Evolutionary conservation across 192 early-diverging fungal genomes (phyloP).

Genomic region (Coemansia sp.): DNA sequence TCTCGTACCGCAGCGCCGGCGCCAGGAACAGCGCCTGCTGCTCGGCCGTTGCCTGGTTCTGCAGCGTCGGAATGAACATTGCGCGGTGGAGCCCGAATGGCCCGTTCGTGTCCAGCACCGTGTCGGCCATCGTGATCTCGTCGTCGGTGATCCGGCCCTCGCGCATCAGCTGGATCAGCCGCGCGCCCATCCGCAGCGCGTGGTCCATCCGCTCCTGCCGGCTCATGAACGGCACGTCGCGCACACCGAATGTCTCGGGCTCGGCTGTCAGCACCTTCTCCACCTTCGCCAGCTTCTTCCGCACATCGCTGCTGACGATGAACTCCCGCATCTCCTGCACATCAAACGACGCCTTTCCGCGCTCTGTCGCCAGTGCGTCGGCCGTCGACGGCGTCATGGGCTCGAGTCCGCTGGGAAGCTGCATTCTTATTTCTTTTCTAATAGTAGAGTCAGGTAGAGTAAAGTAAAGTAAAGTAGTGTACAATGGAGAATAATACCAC

Average conservation of each 20-base stretch:
- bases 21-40: slow-evolving; percentile 77
- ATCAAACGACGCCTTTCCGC: slow-evolving; percentile 66
- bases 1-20: slow-evolving; percentile 70
- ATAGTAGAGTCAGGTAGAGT: too few relatives aligned
- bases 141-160: slow-evolving; percentile 30
- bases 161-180: slow-evolving; percentile 63
- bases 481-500: too few relatives aligned
- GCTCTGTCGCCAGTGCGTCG: slow-evolving; percentile 63
- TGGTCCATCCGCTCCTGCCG: slow-evolving; percentile 67
- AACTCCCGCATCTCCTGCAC: slow-evolving; percentile 66
- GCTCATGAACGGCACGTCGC: slow-evolving; percentile 68
- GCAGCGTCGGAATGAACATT: slow-evolving; percentile 85
- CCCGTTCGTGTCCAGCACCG: slow-evolving; percentile 47
- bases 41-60: slow-evolving; percentile 72
- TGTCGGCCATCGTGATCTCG: slow-evolving; percentile 59
- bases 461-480: too few relatives aligned
- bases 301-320: slow-evolving; percentile 67
- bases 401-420: slow-evolving; percentile 34
- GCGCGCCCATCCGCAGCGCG: slow-evolving; percentile 62
- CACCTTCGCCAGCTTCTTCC: slow-evolving; percentile 60
- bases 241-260: slow-evolving; percentile 68
- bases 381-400: slow-evolving; percentile 43
- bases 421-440: too few relatives aligned
- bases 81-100: slow-evolving; percentile 71
- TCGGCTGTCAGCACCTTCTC: slow-evolving; percentile 66